Evolutionary conservation across 768 basidiomycete genomes (phyloP).

Genomic region (Mycena metata): DNA sequence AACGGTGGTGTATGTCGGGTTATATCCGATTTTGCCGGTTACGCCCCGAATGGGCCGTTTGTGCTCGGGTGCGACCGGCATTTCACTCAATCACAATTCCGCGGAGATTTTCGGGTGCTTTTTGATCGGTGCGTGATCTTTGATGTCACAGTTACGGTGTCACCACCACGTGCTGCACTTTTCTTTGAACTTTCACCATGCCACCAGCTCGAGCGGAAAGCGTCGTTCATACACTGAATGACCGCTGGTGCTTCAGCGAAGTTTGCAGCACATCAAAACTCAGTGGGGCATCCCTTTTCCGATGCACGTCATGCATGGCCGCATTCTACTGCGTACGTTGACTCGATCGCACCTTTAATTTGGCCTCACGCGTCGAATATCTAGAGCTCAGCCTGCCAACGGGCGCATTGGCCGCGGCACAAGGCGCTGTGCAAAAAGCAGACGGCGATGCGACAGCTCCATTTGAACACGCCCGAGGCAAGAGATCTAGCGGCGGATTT

Average conservation of each 20-base stretch:
- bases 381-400: conserved; percentile 25
- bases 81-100: too few species aligned
- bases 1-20: too few species aligned
- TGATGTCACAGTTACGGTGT: too few species aligned
- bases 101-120: too few species aligned
- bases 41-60: too few species aligned
- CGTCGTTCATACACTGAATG: conserved; percentile 14
- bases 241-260: conserved; percentile 16
- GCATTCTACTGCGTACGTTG: conserved; percentile 17
- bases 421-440: conserved; percentile 16
- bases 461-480: conserved; percentile 10
- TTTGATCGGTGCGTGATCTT: too few species aligned
- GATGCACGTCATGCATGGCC: conserved; percentile 20
- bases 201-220: conserved; percentile 13
- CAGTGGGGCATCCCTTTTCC: conserved; percentile 17
- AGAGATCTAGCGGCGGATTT: conserved; percentile 16
- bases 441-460: conserved; percentile 9
- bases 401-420: conserved; percentile 17
- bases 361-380: conserved; percentile 14
- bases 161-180: not conserved
- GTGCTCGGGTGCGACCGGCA: too few species aligned
- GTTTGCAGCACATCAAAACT: conserved; percentile 13
- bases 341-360: conserved; percentile 17
- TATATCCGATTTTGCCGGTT: too few species aligned
- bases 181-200: conserved; percentile 9